Evolutionary conservation across 164 flowering plant genomes (phyloP).

Genomic region (Echeveria elegans): DNA sequence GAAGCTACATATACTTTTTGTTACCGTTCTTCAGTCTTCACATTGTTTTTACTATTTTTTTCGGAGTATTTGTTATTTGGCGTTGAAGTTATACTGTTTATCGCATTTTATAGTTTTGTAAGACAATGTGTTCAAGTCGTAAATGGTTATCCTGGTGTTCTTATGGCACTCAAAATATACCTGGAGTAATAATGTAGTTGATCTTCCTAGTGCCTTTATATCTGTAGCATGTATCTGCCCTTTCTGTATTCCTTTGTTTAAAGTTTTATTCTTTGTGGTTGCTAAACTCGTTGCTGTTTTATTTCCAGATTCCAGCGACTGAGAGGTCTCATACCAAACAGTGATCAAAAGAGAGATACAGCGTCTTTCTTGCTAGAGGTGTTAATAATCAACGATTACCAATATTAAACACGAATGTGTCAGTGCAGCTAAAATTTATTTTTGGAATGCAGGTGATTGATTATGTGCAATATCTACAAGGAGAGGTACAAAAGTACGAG

Average conservation of each 20-base stretch:
- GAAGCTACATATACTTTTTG: neutral
- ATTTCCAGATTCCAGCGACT: slow-evolving; percentile 54
- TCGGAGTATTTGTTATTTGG: too few species aligned
- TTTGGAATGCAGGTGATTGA: slow-evolving; percentile 46
- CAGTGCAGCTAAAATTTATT: neutral
- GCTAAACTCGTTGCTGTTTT: neutral
- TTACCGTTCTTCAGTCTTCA: too few species aligned
- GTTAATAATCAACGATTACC: neutral
- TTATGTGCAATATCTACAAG: slow-evolving; percentile 61
- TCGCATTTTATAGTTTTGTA: neutral
- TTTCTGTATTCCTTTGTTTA: too few species aligned
- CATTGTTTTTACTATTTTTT: too few species aligned
- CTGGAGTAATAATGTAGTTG: neutral
- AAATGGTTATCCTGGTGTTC: neutral
- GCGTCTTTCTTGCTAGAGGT: slow-evolving; percentile 95
- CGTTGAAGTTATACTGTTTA: neutral
- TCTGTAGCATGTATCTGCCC: neutral
- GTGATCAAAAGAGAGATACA: slow-evolving; percentile 93
- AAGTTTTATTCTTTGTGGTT: neutral
- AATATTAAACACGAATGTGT: neutral
- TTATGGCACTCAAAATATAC: neutral
- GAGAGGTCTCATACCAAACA: slow-evolving; percentile 76
- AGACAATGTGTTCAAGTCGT: neutral
- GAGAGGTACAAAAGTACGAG: slow-evolving; percentile 56
- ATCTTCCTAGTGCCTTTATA: neutral